phyloP scores from a whole-genome alignment of 208 protist species.

The Histomonas meleagridis region DNA sequence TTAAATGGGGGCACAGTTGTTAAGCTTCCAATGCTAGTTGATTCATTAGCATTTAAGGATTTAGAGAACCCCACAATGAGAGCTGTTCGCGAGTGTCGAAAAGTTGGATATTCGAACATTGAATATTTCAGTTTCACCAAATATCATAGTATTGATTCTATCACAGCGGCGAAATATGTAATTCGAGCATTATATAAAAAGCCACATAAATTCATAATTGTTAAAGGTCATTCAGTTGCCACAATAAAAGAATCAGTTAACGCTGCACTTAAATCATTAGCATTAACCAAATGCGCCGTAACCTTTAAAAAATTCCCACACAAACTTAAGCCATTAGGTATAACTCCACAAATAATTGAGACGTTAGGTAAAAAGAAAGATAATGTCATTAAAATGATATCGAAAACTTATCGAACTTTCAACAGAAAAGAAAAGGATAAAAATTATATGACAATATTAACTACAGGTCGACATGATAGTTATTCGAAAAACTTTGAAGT shows the following conservation, averaged over 20 bases:
- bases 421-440: background rate
- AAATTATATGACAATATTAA: background rate
- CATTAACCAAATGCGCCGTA: background rate
- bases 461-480: background rate
- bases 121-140: too few relatives aligned
- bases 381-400: background rate
- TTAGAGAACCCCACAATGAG: background rate
- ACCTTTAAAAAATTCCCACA: background rate
- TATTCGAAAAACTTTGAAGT: slow-evolving; percentile 22
- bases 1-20: background rate
- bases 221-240: background rate
- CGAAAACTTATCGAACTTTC: background rate
- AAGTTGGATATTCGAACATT: background rate
- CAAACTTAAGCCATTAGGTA: background rate
- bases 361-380: background rate
- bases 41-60: background rate
- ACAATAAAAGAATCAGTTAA: background rate
- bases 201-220: background rate
- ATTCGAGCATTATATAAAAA: background rate
- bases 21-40: background rate
- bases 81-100: background rate
- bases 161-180: background rate
- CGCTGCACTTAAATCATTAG: background rate
- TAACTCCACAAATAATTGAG: background rate
- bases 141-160: background rate